Evolutionary conservation across 495 filamentous ascomycete genomes (phyloP).

Genomic region (Acidiella bohemica): DNA sequence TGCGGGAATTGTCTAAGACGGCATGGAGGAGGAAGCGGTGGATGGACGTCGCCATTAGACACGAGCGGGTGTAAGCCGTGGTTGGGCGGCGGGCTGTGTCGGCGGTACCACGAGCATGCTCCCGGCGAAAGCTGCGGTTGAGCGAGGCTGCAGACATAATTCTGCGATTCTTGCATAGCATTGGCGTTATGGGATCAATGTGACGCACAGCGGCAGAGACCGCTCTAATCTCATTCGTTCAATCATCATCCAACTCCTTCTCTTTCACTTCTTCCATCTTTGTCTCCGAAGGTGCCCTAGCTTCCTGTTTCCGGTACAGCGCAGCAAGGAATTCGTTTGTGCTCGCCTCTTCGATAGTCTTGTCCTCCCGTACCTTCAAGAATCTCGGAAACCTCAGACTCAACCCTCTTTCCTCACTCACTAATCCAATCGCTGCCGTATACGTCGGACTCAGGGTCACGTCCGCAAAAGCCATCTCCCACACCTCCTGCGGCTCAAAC

Average conservation of each 20-base stretch:
- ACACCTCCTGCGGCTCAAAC: slow-evolving; percentile 95
- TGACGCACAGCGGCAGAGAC: no score
- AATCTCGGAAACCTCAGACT: slow-evolving; percentile 89
- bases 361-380: slow-evolving; percentile 75
- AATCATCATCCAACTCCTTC: not conserved
- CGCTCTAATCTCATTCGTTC: not conserved
- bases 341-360: slow-evolving; percentile 83
- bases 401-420: slow-evolving; percentile 63
- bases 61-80: slow-evolving; percentile 29
- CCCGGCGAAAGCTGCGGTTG: slow-evolving; percentile 25
- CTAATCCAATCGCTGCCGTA: slow-evolving; percentile 75
- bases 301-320: slow-evolving; percentile 70
- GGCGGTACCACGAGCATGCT: slow-evolving; percentile 31
- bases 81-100: slow-evolving; percentile 24
- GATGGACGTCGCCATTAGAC: slow-evolving; percentile 14
- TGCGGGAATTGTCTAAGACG: slow-evolving; percentile 23
- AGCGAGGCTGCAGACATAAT: no score
- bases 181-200: no score
- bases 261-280: slow-evolving; percentile 2
- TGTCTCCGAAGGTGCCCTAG: slow-evolving; percentile 30
- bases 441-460: slow-evolving; percentile 85
- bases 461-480: slow-evolving; percentile 95
- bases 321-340: slow-evolving; percentile 64
- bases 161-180: not conserved
- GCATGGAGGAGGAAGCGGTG: slow-evolving; percentile 16